Conservation (phyloP, 768 basidiomycete species). For the Lentinula detonsa region DNA sequence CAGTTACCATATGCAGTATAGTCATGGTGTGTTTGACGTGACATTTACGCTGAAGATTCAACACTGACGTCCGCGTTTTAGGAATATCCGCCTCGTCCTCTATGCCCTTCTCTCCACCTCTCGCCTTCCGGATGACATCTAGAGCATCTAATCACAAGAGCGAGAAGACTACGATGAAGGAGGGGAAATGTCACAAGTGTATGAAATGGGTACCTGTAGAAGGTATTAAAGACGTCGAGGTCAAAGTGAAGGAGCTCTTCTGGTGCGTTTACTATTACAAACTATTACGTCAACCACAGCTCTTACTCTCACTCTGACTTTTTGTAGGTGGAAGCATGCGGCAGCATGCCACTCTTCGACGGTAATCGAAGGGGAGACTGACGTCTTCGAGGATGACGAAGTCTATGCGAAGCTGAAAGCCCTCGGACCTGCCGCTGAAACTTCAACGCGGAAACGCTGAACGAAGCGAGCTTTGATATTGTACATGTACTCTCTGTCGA, state of each 20-base stretch:
- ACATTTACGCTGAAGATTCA: not conserved
- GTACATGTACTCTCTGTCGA: too few relatives aligned
- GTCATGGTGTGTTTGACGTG: slow-evolving; percentile 47
- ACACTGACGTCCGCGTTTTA: slow-evolving; percentile 18
- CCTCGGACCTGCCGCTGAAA: slow-evolving; percentile 8
- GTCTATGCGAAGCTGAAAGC: slow-evolving; percentile 24
- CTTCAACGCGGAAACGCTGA: not conserved
- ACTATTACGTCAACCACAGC: not conserved
- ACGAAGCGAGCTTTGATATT: not conserved
- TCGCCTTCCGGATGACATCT: slow-evolving; percentile 44
- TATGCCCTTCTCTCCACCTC: slow-evolving; percentile 73
- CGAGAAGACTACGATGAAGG: slow-evolving; percentile 51
- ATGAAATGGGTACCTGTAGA: slow-evolving; percentile 65
- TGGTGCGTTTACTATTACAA: slow-evolving; percentile 45
- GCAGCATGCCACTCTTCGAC: slow-evolving; percentile 65
- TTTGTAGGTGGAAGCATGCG: slow-evolving; percentile 76
- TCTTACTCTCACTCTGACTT: not conserved
- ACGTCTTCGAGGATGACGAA: slow-evolving; percentile 51
- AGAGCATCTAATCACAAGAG: slow-evolving; percentile 48
- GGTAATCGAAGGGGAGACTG: slow-evolving; percentile 47
- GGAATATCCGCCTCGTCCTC: slow-evolving; percentile 68
- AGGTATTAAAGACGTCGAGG: slow-evolving; percentile 67
- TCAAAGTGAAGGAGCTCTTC: slow-evolving; percentile 73
- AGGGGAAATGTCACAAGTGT: slow-evolving; percentile 80
- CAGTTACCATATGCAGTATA: slow-evolving; percentile 82